These are phyloP conservation scores for Puccinia novopanici DNA, from an alignment of 1,284 basidiomycete genomes.

Conservation along the genomic window DNA sequence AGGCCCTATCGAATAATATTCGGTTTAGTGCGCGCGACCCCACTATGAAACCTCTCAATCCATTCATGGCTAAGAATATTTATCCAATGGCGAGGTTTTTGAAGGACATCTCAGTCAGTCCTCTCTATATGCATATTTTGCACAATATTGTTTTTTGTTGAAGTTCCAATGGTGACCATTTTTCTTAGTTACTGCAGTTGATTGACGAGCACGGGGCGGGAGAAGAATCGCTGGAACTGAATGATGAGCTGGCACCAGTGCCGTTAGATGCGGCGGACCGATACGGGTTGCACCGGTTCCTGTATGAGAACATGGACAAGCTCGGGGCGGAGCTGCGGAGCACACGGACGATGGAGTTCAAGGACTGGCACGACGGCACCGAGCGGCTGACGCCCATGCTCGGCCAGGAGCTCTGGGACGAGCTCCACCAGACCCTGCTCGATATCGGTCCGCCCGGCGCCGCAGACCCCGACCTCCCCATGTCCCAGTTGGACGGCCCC, in stretches of 20 bases:
- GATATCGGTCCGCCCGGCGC: constrained; percentile 70
- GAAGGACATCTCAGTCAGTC: constrained; percentile 73
- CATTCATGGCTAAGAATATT: constrained; percentile 75
- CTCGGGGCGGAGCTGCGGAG: constrained; percentile 77
- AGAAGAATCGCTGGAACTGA: neutral
- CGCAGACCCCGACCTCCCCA: constrained; percentile 63
- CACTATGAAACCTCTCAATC: constrained; percentile 78
- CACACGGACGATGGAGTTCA: constrained; percentile 25
- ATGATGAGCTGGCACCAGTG: constrained; percentile 21
- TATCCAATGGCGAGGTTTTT: constrained; percentile 78
- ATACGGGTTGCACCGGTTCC: constrained; percentile 77
- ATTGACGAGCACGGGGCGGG: constrained; percentile 17
- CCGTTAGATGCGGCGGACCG: constrained; percentile 76
- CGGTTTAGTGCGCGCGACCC: constrained; percentile 80
- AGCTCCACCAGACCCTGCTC: constrained; percentile 72
- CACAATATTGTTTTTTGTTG: neutral
- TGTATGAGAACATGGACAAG: constrained; percentile 77
- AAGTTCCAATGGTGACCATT: neutral
- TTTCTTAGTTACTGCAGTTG: neutral
- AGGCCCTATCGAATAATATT: constrained; percentile 89
- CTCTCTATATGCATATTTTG: constrained; percentile 20
- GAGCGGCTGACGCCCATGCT: constrained; percentile 61
- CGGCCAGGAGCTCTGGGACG: constrained; percentile 75
- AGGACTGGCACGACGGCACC: constrained; percentile 56
- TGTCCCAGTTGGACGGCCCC: constrained; percentile 5